Percentiles rank a stretch among this genome's conserved stretches.
phyloP scores from a whole-genome alignment of 2,329 filamentous ascomycete species.

The Phialophora tarda region DNA sequence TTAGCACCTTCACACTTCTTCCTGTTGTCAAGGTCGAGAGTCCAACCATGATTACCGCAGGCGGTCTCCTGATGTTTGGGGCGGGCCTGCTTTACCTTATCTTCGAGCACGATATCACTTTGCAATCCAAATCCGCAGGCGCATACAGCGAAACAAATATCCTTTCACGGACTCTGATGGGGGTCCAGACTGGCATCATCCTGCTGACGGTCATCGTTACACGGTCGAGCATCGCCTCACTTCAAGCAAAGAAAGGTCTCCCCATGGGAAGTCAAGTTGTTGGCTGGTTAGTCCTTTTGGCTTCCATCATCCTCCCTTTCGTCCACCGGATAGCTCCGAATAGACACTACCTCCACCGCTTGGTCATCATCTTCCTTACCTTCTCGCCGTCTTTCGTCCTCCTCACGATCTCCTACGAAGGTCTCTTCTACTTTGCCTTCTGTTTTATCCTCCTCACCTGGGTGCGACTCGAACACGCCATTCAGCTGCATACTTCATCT shows the following conservation, averaged over 20 bases:
- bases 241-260: constrained; percentile 83
- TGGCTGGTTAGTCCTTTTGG: constrained; percentile 80
- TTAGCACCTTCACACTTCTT: constrained; percentile 90
- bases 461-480: constrained; percentile 87
- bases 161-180: constrained; percentile 53
- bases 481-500: constrained; percentile 48
- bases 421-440: constrained; percentile 92
- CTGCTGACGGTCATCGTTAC: constrained; percentile 84
- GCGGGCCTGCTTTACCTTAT: constrained; percentile 78
- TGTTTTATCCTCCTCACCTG: constrained; percentile 80
- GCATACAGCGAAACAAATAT: constrained; percentile 34
- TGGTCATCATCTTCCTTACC: constrained; percentile 87
- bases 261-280: constrained; percentile 86
- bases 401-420: constrained; percentile 95
- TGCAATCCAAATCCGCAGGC: constrained; percentile 45
- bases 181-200: constrained; percentile 69
- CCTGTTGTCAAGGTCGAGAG: constrained; percentile 86
- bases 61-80: constrained; percentile 76
- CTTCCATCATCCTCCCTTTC: constrained; percentile 78
- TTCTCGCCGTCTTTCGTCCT: constrained; percentile 95
- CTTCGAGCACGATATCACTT: constrained; percentile 71
- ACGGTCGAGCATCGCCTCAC: constrained; percentile 78
- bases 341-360: constrained; percentile 85
- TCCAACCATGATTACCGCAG: constrained; percentile 73
- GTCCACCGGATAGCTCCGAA: constrained; percentile 81